A percentile compares a stretch with the other conserved stretches of the same genome.
Conservation (phyloP, 1,284 basidiomycete species). For the Naganishia sp. region DNA sequence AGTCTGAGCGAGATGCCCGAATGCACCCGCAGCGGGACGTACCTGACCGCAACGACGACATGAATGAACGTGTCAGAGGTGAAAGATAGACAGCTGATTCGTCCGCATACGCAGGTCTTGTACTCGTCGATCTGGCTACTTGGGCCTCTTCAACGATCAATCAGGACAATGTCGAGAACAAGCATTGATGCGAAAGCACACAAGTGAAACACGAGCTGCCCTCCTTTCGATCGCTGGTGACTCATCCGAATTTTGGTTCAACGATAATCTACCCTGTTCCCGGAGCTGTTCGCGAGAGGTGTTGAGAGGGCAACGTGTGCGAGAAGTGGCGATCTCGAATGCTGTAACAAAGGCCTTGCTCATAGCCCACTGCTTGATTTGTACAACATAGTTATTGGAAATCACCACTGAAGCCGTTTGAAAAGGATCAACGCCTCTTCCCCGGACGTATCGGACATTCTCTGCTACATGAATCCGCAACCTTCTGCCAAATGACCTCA, state of each 20-base stretch:
- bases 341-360: too few species aligned
- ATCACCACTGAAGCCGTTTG: too few species aligned
- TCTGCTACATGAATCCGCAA: too few species aligned
- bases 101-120: too few species aligned
- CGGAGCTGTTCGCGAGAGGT: too few species aligned
- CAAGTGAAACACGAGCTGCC: background rate
- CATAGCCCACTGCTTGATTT: background rate
- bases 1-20: background rate
- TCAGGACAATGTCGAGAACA: background rate
- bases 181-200: background rate
- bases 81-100: too few species aligned
- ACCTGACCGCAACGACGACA: conserved; percentile 4
- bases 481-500: background rate
- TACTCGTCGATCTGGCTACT: background rate
- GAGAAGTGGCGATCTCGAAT: too few species aligned
- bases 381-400: background rate
- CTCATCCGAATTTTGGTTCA: background rate
- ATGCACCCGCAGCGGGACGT: background rate
- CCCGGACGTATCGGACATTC: too few species aligned
- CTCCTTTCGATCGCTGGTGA: background rate
- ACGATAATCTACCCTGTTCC: too few species aligned
- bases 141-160: background rate
- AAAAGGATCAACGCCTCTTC: too few species aligned
- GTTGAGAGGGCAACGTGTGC: too few species aligned
- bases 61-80: background rate